Base-by-base conservation (phyloP, 2,329 filamentous ascomycete genomes). In the Achaetomium macrosporum region DNA sequence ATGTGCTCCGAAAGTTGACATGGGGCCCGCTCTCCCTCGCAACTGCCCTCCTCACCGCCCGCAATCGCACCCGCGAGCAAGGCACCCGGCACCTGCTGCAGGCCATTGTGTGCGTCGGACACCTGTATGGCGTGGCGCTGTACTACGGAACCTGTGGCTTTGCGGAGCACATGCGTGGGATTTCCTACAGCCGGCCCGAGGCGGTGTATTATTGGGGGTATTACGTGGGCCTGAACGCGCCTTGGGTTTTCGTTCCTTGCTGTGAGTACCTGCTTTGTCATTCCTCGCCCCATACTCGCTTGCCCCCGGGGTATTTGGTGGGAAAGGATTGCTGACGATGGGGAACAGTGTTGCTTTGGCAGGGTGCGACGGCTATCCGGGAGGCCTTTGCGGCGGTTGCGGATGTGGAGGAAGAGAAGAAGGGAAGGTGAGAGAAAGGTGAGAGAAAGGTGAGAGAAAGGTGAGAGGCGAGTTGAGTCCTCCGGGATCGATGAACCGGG, bases 131-230 rank as follows among this genome's bases (percentile, higher is more conserved):
- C 52, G 76, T 83, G n/a, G 71, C 75, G 1, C 68, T 85, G 37
- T 85, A 85, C 69, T 84, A 81, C 63, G 68, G 75, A 2, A 85
- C 82, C 15, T 79, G 76, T 63, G 68, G 74, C 50, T 70, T 72
- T 45, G 78, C 81, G 55, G 65, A 71, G 52, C 68, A 67, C 33
- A 66, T 73, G 54, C 68, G 66, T 13, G 77, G 74, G 3, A 66
- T 72, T 19, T 70, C 69, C 17, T 78, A 81, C 61, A 81, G 77
- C 59, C 73, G 82, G 20, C 82, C 82, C 1, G 82, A 85, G 66
- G 68, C 71, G 19, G 63, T 79, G 30, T 85, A 85, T 60, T 83
- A 78, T 60, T 85, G 81, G 81, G 69, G 79, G 16, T 85, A 85
- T 60, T 85, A 82, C 56, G 69, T 80, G 5, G 77, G 76, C 2